Conservation (phyloP, 1,284 basidiomycete genomes). For the Cryptococcus neoformans region DNA sequence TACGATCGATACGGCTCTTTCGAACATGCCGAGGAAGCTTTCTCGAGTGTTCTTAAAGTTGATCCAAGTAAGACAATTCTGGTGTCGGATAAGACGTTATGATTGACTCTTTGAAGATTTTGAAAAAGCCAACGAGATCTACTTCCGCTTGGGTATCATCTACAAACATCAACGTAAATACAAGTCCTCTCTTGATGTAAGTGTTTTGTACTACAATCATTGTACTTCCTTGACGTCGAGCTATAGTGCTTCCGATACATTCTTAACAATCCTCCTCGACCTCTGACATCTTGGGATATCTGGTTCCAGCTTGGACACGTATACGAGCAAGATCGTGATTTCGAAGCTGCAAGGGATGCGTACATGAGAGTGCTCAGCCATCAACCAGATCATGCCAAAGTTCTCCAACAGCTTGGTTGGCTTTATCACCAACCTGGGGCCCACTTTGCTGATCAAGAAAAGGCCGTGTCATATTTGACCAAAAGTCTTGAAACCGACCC, state of each 20-base stretch:
- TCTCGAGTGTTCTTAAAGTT: conserved; percentile 93
- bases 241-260: conserved; percentile 87
- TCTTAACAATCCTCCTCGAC: conserved; percentile 88
- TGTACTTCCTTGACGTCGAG: background rate
- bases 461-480: conserved; percentile 88
- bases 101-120: conserved; percentile 61
- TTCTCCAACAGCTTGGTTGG: conserved; percentile 97
- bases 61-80: conserved; percentile 67
- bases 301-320: conserved; percentile 99
- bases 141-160: conserved; percentile 97
- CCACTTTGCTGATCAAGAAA: conserved; percentile 91
- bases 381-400: conserved; percentile 93
- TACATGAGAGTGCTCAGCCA: conserved; percentile 95
- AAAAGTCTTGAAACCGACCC: conserved; percentile 93
- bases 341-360: conserved; percentile 84
- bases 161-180: conserved; percentile 99
- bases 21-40: conserved; percentile 98
- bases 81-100: conserved; percentile 16
- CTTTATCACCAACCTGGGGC: conserved; percentile 94
- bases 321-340: conserved; percentile 70
- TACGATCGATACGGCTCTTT: conserved; percentile 98
- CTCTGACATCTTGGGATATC: conserved; percentile 94
- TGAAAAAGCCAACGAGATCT: conserved; percentile 98
- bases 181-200: conserved; percentile 66
- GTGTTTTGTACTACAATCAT: conserved; percentile 19